A percentile compares a stretch with the other conserved stretches of the same genome.
Conservation (phyloP, 208 protist species). For the Leishmania tarentolae region DNA sequence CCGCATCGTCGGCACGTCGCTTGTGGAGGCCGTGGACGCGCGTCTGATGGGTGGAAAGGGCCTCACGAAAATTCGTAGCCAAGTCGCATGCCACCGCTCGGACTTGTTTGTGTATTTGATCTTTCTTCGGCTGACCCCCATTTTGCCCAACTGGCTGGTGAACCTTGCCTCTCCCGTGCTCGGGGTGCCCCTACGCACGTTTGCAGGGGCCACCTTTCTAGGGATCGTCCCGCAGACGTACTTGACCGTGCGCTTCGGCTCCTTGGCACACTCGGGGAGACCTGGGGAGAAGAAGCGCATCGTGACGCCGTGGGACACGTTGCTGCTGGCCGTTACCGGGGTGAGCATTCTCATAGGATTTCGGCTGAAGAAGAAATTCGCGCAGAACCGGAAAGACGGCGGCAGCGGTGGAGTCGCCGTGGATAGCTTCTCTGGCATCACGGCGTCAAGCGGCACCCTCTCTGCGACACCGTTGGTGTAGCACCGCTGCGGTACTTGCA, state of each 20-base stretch:
- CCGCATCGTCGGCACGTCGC: slow-evolving; percentile 35
- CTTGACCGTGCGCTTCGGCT: slow-evolving; percentile 83
- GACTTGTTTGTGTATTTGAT: slow-evolving; percentile 91
- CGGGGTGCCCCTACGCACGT: slow-evolving; percentile 63
- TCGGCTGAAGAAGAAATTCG: slow-evolving; percentile 42
- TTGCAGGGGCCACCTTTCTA: slow-evolving; percentile 79
- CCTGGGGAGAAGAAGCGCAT: slow-evolving; percentile 36
- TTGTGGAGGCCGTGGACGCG: slow-evolving; percentile 48
- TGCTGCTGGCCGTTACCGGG: slow-evolving; percentile 58
- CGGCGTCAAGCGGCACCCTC: slow-evolving; percentile 3
- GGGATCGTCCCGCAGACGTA: slow-evolving; percentile 92
- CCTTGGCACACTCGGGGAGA: slow-evolving; percentile 31
- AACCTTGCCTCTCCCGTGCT: slow-evolving; percentile 89
- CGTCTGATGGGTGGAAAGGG: slow-evolving; percentile 62
- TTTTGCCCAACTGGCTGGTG: slow-evolving; percentile 95
- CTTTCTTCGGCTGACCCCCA: slow-evolving; percentile 91
- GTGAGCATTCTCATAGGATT: slow-evolving; percentile 38
- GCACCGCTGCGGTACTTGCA: not conserved
- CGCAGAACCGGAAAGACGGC: slow-evolving; percentile 15
- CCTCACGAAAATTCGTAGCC: slow-evolving; percentile 50
- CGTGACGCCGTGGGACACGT: slow-evolving; percentile 72
- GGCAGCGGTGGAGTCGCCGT: too few species aligned
- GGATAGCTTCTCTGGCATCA: not conserved
- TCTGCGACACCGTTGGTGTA: slow-evolving; percentile 12
- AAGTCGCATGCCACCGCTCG: slow-evolving; percentile 57